Evolutionary conservation across 768 basidiomycete genomes (phyloP).

Genomic region (Rhodocollybia butyracea): DNA sequence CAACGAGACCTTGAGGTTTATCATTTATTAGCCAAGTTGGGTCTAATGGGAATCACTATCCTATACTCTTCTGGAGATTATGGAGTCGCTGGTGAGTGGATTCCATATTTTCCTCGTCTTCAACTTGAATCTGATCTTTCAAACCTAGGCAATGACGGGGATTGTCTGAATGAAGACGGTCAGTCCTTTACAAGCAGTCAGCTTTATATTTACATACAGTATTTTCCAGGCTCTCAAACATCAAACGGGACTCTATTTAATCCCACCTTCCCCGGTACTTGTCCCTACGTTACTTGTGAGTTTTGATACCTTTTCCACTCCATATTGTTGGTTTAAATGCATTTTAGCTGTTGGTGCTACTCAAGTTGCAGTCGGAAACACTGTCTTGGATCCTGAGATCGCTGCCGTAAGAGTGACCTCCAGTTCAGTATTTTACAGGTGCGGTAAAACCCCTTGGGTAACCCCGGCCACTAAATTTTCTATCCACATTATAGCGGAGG

Average conservation of each 20-base stretch:
- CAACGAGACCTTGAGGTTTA: conserved; percentile 4
- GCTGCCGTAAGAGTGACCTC: conserved; percentile 46
- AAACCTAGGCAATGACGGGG: conserved; percentile 21
- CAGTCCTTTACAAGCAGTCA: conserved; percentile 1
- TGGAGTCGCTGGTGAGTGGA: conserved; percentile 31
- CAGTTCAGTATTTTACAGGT: conserved; percentile 47
- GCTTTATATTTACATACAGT: conserved; percentile 9
- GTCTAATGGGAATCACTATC: conserved; percentile 32
- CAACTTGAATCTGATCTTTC: not conserved
- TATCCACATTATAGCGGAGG: not conserved
- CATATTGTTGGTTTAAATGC: no score
- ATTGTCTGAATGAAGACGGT: conserved; percentile 20
- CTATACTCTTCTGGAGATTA: conserved; percentile 33
- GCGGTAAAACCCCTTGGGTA: conserved; percentile 14
- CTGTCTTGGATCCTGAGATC: conserved; percentile 39
- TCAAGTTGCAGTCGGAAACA: conserved; percentile 39
- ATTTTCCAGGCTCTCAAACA: conserved; percentile 10
- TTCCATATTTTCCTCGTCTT: not conserved
- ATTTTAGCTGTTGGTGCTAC: conserved; percentile 54
- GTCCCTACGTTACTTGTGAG: conserved; percentile 49
- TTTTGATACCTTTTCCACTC: no score
- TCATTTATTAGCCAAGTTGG: conserved; percentile 35
- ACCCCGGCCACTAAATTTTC: not conserved
- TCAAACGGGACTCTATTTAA: conserved; percentile 20
- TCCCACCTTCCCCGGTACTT: conserved; percentile 29